Base-by-base conservation (phyloP, 768 basidiomycete genomes). In the Rubroboletus pulcherrimus region DNA sequence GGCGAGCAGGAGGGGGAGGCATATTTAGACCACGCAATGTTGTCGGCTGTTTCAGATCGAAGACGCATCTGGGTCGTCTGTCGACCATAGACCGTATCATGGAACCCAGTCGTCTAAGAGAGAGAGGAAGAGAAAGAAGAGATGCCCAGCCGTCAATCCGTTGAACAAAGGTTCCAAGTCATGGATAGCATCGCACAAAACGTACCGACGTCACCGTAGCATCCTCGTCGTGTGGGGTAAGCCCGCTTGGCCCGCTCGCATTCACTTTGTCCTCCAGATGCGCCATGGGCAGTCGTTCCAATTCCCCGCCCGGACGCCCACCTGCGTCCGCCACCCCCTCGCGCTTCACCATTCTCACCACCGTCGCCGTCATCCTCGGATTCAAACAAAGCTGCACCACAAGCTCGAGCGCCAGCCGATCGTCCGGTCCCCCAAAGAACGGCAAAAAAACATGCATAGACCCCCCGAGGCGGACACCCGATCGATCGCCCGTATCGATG, bases 401-500 rank as follows among this genome's bases (percentile, higher is more conserved):
- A 61, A 98, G 84, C 31, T 89, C 84, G 35, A 98, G 74, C 0
- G 93, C 91, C 17, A 93, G 77, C 3, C 96, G 79, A 67, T 97
- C 95, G 69, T 98, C 96, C 0, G 93, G 89, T 0, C 96, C 96
- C 24, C 96, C 96, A 68, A 93, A 90, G 81, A 98, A 98, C 0
- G 93, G 90, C 12, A 97, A 64, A 72, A 93, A 89, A 14, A 98
- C 61, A 65, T 92, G 89, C 64, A 85, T 79, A 9, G 63, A 69
- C 39, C 72, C 73, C 44, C 69, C 69, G 29, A 54, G 2, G 21
- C 46, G 62, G 41, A 59, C 56, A 0, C 64, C 60, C 33, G 65
- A 49, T 9, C 61, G 63, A 50, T 75, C 73, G 37, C 78, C 79
- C 44, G 82, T 79, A 64, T 97, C 93, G 45, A 98, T 80, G 65